A percentile compares a stretch with the other conserved stretches of the same genome.
Conservation (phyloP, 352 stramenopile species). For the Phytophthora palmivora region DNA sequence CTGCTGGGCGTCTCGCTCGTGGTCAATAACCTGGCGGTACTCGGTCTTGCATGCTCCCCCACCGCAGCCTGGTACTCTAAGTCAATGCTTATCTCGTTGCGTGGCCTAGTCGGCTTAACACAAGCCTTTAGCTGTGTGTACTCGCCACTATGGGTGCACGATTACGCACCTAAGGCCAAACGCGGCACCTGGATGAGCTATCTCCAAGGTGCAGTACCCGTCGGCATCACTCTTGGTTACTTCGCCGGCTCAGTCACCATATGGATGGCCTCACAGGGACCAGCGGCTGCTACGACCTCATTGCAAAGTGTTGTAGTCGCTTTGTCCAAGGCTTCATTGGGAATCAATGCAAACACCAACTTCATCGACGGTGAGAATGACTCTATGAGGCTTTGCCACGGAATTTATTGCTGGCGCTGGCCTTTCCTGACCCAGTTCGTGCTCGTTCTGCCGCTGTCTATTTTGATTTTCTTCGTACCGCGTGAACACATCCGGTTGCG, state of each 20-base stretch:
- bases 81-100: conserved; percentile 74
- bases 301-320: conserved; percentile 13
- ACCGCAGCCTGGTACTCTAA: conserved; percentile 75
- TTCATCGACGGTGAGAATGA: conserved; percentile 45
- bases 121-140: conserved; percentile 89
- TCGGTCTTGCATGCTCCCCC: conserved; percentile 75
- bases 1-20: conserved; percentile 77
- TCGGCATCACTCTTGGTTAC: conserved; percentile 84
- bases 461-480: conserved; percentile 85
- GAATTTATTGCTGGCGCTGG: conserved; percentile 90
- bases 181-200: conserved; percentile 87
- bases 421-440: conserved; percentile 84
- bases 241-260: conserved; percentile 79
- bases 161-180: conserved; percentile 79
- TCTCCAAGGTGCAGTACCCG: conserved; percentile 73
- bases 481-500: conserved; percentile 70
- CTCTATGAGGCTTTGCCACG: conserved; percentile 59
- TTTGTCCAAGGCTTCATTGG: conserved; percentile 27
- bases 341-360: conserved; percentile 29
- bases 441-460: conserved; percentile 73
- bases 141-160: conserved; percentile 87
- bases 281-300: conserved; percentile 17
- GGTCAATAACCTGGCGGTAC: conserved; percentile 80
- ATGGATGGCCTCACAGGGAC: conserved; percentile 45
- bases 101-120: conserved; percentile 75